Evolutionary conservation across 441 rosid genomes (phyloP).

Genomic region (Populus trichocarpa): DNA sequence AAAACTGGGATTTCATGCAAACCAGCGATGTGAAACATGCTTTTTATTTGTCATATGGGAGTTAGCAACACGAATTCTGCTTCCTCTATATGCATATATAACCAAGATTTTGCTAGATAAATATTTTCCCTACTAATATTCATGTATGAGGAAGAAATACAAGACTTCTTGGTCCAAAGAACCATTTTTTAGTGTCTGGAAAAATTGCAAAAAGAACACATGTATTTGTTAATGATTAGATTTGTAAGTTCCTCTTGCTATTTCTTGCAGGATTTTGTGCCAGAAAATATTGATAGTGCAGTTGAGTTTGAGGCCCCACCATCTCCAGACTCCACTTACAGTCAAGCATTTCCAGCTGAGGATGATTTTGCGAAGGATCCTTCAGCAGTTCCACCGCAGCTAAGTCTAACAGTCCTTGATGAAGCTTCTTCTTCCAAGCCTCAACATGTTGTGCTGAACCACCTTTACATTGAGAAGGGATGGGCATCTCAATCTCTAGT

Average conservation of each 20-base stretch:
- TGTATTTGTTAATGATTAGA: no score
- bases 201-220: background rate
- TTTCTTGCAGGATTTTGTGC: constrained; percentile 57
- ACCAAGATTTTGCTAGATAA: background rate
- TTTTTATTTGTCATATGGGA: background rate
- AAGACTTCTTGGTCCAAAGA: background rate
- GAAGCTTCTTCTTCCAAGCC: constrained; percentile 56
- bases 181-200: background rate
- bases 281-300: constrained; percentile 75
- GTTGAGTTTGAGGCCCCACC: constrained; percentile 72
- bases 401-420: constrained; percentile 61
- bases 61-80: background rate
- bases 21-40: background rate
- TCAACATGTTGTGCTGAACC: constrained; percentile 82
- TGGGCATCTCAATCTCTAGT: constrained; percentile 74
- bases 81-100: no score
- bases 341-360: constrained; percentile 52
- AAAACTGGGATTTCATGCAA: background rate
- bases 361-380: constrained; percentile 90
- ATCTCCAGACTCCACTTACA: constrained; percentile 74
- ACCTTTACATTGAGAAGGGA: constrained; percentile 74
- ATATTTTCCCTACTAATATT: background rate
- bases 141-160: background rate
- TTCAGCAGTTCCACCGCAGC: constrained; percentile 58
- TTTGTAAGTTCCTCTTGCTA: background rate